phyloP scores from a whole-genome alignment of 106 monocot genomes.

The Dendrobium officinale region DNA sequence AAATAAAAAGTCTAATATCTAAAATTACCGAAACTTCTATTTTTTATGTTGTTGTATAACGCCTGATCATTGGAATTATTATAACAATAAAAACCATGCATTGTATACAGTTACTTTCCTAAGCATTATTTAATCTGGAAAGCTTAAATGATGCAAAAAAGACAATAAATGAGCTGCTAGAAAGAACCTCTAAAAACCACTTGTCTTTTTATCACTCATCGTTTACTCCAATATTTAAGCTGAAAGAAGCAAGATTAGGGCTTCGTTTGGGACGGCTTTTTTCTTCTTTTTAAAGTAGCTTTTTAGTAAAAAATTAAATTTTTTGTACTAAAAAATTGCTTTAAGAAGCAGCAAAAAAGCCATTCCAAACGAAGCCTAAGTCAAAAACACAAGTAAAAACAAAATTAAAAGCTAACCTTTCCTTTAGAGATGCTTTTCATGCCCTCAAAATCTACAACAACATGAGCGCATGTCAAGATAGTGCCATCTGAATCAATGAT shows the following conservation, averaged over 20 bases:
- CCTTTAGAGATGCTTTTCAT: slow-evolving; percentile 30
- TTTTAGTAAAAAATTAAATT: too few species aligned
- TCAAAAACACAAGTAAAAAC: not conserved
- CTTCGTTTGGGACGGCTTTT: too few species aligned
- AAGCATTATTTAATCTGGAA: not conserved
- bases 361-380: too few species aligned
- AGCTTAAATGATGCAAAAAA: not conserved
- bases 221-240: not conserved
- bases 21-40: too few species aligned
- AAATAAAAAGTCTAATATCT: too few species aligned
- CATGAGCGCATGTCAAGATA: slow-evolving; percentile 92
- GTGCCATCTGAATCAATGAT: slow-evolving; percentile 94
- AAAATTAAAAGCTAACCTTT: slow-evolving; percentile 33
- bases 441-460: slow-evolving; percentile 51
- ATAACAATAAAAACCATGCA: too few species aligned
- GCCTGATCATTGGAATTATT: too few species aligned
- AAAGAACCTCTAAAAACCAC: not conserved
- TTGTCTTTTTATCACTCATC: not conserved
- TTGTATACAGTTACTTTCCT: too few species aligned
- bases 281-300: too few species aligned
- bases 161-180: not conserved
- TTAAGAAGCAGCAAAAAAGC: too few species aligned
- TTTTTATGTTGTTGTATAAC: too few species aligned
- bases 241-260: not conserved
- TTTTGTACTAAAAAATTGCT: too few species aligned